Base-by-base conservation (phyloP, 495 filamentous ascomycete genomes). In the Xylaria sp. region DNA sequence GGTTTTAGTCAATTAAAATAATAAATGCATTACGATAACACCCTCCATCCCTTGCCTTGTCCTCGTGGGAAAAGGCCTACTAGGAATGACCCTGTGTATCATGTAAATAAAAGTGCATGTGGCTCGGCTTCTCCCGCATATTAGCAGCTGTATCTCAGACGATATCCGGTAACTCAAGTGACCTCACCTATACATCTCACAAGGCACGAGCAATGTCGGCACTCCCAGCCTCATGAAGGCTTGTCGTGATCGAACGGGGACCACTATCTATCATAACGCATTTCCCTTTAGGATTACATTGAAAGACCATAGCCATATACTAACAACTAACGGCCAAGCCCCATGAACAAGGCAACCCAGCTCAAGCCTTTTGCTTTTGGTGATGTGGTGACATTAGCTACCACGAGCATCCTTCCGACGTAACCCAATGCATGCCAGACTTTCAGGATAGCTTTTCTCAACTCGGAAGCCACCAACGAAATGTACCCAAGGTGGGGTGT, bases 201-300 rank as follows among this genome's bases (percentile, higher is more conserved):
- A 67, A n/a, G 26, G n/a, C 43, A 26, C 17, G 24, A 41, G 14
- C n/a, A 29, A 31, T 24, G 7, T 44, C 37, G 15, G 9, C 14
- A 24, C 17, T 44, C 50, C 17, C 3, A n/a, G 3, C 26, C 31
- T 24, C 2, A 14, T 41, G 12, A 35, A 50, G 17, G 31, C 46
- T 37, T 50, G 26, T 48, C 43, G 29, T 35, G 43, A 48, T 50
- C 46, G 40, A 70, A 52, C 55, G 29, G 44, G 58, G 52, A 43
- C 5, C 19, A 43, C 26, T 24, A 17, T 40, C 46, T 14, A 53
- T 21, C 44, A 57, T 15, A 40, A 7, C 40, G 0, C 26, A 12
- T 15, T 29, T n/a, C 11, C 50, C 31, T 46, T 48, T 6, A 7
- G 19, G 40, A 17, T 11, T 26, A 5, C 33, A 21, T 31, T 41